phyloP scores from a whole-genome alignment of 805 yeast species.

The Yamadazyma nakazawae region DNA sequence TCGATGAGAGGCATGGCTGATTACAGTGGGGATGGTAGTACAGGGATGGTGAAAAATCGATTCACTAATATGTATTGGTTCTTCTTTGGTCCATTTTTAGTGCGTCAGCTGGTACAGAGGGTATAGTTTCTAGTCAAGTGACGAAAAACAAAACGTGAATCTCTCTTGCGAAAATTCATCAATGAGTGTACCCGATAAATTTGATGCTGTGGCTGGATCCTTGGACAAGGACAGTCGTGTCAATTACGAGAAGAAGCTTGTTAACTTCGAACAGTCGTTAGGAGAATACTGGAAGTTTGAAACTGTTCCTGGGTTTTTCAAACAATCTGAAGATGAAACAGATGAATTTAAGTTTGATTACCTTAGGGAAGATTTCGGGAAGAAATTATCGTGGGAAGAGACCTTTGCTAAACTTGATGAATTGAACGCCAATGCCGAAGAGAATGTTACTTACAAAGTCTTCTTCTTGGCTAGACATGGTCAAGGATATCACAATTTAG shows the following conservation, averaged over 20 bases:
- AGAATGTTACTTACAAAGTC: constrained; percentile 39
- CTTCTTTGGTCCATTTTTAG: no score
- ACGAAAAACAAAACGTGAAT: not conserved
- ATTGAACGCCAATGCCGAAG: constrained; percentile 30
- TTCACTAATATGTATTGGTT: no score
- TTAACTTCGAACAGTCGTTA: constrained; percentile 4
- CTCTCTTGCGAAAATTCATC: not conserved
- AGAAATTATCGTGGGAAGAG: constrained; percentile 33
- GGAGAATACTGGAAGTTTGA: constrained; percentile 34
- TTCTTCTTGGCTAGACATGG: constrained; percentile 52
- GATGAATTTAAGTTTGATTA: constrained; percentile 42
- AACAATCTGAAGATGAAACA: constrained; percentile 41
- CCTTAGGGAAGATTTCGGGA: constrained; percentile 44
- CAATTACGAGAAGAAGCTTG: constrained; percentile 12
- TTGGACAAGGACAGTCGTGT: constrained; percentile 18
- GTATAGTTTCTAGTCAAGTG: not conserved
- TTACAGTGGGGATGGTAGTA: no score
- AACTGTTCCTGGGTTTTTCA: constrained; percentile 41
- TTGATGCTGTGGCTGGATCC: constrained; percentile 33
- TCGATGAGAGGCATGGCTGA: no score
- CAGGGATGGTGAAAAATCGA: no score
- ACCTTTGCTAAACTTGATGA: constrained; percentile 25
- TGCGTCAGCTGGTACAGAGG: no score
- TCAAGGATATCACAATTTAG: constrained; percentile 51
- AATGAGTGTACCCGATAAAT: constrained; percentile 15